These are phyloP conservation scores for Fusarium napiforme DNA, from an alignment of 2,329 filamentous ascomycete genomes.

Conservation along the genomic window DNA sequence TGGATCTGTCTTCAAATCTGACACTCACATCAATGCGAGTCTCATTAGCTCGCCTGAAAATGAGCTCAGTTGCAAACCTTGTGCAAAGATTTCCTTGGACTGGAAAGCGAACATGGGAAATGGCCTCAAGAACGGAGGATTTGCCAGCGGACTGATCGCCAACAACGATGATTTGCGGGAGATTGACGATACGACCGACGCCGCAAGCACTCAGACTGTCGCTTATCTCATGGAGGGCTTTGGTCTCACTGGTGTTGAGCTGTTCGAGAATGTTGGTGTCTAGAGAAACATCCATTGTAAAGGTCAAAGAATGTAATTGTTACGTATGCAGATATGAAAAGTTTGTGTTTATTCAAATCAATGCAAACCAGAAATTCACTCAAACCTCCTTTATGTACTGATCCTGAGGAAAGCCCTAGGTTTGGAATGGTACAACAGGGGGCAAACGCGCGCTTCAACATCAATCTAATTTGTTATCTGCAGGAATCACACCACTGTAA, in stretches of 20 bases:
- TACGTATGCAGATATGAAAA: not conserved
- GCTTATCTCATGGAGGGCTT: constrained; percentile 63
- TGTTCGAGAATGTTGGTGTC: constrained; percentile 31
- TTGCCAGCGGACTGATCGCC: constrained; percentile 72
- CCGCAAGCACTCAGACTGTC: constrained; percentile 63
- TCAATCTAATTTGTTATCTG: not conserved
- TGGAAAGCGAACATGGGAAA: constrained; percentile 70
- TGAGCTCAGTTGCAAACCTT: constrained; percentile 69
- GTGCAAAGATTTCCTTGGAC: constrained; percentile 67
- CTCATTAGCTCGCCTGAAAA: constrained; percentile 56
- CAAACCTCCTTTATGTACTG: not conserved
- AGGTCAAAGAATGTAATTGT: not conserved
- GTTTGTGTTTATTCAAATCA: not conserved
- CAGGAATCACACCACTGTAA: not conserved
- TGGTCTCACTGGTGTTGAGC: constrained; percentile 56
- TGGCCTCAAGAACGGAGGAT: constrained; percentile 72
- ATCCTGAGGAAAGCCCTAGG: not conserved
- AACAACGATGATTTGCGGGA: constrained; percentile 68
- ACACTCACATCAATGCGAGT: constrained; percentile 57
- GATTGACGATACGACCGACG: constrained; percentile 57
- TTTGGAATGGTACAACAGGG: not conserved
- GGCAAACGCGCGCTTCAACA: not conserved
- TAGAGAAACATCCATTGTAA: constrained; percentile 27
- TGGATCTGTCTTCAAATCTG: constrained; percentile 44
- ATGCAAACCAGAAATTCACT: too few relatives aligned